Base-by-base conservation (phyloP, 106 monocot species). In the Narthecium ossifragum region DNA sequence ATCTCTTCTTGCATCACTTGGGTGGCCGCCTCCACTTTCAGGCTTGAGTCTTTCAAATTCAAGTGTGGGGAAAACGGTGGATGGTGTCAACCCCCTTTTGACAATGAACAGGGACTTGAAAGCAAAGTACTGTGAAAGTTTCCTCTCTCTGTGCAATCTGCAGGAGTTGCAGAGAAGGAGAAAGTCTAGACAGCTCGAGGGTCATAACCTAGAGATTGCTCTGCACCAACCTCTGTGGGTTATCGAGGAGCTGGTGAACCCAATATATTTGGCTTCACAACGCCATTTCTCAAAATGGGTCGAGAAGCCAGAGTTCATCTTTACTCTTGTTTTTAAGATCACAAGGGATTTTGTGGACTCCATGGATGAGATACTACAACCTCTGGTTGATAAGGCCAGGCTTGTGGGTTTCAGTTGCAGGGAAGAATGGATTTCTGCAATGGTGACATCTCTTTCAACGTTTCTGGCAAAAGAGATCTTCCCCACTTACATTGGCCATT, bases 281-380 rank as follows among this genome's bases (percentile, higher is more conserved):
- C 72, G 22, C 20, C 80, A 86, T 78, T 90, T 98, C 64, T 79
- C 76, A 1, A 90, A 90, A 63, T 98, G 96, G 96, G 26, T 70
- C 33, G 86, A 90, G 6, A 90, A 86, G 54, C 96, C 90, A 2
- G 96, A 98, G n/a, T 81, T 86, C 46, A 84, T 98, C 57, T 98
- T 98, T 64, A 78, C 84, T 40, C 73, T 98, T 55, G 76, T 84
- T 66, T 90, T 80, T 49, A 98, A 98, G 61, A 72, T 84, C 38
- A 78, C 68, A 7, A 78, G 78, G 53, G 96, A 98, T 66, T 81
- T 87, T 63, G 73, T 87, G 27, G 86, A 78, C 31, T 84, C 96
- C 11, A 74, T 98, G 90, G 96, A 98, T 72, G 90, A 98, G 46
- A 70, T 90, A 65, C 67, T 98, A 61, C 96, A 98, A 57, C 96